Evolutionary conservation across 768 basidiomycete genomes (phyloP).

Genomic region (Lactifluus pinguis): DNA sequence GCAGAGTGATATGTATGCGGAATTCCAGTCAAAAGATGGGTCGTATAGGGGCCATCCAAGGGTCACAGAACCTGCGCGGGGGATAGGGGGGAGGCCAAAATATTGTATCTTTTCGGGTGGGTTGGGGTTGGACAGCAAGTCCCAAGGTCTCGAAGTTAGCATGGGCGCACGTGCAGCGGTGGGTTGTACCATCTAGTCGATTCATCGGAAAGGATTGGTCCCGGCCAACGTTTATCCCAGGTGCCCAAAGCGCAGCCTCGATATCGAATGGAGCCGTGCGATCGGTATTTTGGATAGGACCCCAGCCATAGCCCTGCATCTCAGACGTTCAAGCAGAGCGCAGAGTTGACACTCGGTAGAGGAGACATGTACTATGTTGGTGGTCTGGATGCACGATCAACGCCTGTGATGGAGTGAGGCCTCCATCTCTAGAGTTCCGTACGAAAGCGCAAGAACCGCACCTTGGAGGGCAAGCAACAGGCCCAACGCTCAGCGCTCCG

Average conservation of each 20-base stretch:
- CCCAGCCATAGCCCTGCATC: not conserved
- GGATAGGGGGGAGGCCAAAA: constrained; percentile 2
- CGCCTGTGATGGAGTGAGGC: not conserved
- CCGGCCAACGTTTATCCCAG: not conserved
- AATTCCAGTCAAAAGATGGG: not conserved
- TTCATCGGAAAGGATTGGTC: not conserved
- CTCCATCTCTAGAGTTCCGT: not conserved
- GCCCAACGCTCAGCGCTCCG: not conserved
- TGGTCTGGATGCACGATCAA: not conserved
- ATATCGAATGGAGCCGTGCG: constrained; percentile 1
- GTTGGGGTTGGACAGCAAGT: not conserved
- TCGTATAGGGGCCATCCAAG: not conserved
- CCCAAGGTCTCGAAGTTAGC: not conserved
- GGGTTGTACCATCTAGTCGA: not conserved
- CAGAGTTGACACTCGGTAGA: not conserved
- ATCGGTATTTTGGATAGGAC: not conserved
- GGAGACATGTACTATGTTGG: not conserved
- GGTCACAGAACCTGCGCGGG: not conserved
- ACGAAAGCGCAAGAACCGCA: not conserved
- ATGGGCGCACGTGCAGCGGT: not conserved
- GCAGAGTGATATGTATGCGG: not conserved
- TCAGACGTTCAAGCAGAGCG: not conserved
- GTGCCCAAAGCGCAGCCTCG: not conserved
- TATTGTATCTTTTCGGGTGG: not conserved
- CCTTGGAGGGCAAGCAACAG: not conserved